These are phyloP conservation scores for Artomyces pyxidatus DNA, from an alignment of 768 basidiomycete species.

Conservation along the genomic window DNA sequence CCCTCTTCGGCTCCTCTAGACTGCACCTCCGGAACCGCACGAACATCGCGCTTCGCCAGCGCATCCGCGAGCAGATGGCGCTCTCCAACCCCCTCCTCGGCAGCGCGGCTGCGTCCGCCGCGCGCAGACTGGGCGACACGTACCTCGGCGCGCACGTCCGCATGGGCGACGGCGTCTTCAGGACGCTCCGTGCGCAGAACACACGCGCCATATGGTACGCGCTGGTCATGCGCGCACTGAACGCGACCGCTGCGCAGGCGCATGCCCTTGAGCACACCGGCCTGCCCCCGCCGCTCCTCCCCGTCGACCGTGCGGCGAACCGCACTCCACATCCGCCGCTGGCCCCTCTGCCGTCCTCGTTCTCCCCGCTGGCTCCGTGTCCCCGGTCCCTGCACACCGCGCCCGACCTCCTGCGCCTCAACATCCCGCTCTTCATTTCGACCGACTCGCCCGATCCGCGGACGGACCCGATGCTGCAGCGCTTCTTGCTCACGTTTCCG, in stretches of 20 bases:
- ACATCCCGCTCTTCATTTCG: conserved; percentile 57
- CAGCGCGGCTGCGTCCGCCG: conserved; percentile 31
- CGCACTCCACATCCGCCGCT: conserved; percentile 23
- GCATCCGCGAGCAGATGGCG: conserved; percentile 49
- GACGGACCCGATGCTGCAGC: conserved; percentile 33
- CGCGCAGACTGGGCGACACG: conserved; percentile 28
- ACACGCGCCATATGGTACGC: conserved; percentile 47
- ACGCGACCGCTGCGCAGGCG: neutral
- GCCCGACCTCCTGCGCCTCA: conserved; percentile 31
- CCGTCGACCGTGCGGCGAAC: conserved; percentile 15
- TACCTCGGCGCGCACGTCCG: conserved; percentile 66
- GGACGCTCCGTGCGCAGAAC: conserved; percentile 31
- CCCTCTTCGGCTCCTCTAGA: conserved; percentile 70
- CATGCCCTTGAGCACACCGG: conserved; percentile 4
- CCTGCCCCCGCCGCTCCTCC: conserved; percentile 11
- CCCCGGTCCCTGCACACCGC: conserved; percentile 29
- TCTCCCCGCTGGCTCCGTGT: conserved; percentile 26
- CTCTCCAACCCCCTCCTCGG: conserved; percentile 43
- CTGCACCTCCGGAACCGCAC: conserved; percentile 38
- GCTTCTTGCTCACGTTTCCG: conserved; percentile 49
- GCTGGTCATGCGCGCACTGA: conserved; percentile 41
- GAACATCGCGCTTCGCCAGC: conserved; percentile 35
- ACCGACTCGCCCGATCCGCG: conserved; percentile 44
- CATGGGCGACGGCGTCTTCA: conserved; percentile 60
- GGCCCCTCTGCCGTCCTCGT: conserved; percentile 16